Evolutionary conservation across 192 early-diverging fungal species (phyloP), one percentile per base, ranked within the genome.

Genomic region (Dimargaris xerosporica): DNA sequence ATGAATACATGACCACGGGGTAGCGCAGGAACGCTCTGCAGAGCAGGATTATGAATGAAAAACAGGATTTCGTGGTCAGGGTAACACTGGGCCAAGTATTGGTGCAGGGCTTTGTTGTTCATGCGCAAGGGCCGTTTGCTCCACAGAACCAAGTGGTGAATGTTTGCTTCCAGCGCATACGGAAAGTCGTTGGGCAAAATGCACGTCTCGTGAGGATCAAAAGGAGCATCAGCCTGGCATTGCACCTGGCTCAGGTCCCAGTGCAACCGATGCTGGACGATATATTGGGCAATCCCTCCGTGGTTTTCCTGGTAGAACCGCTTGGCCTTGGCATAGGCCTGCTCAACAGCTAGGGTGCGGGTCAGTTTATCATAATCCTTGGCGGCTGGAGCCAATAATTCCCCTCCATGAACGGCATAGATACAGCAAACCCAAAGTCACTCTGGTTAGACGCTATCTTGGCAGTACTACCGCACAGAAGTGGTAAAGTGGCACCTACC

Each of bases 131-230:
- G 41, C 58, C 34, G 9, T 26, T 60, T 26, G 43, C 58, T 60
- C 58, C 58, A 60, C 7, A 60, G 39, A 12, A 60, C 58, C 17
- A 25, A n/a, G n/a, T 60, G 58, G 2, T 4, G 16, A 43, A 60
- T 60, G 41, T 13, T 41, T 21, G 30, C 12, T 9, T 41, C 42
- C 5, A 60, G 43, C 6, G 58, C 43, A n/a, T 60, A 60, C 39
- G 58, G 58, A 43, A 31, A 60, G 39, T 60, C 58, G 41, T 60
- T 60, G 42, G 42, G n/a, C 41, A 60, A 34, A 23, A 60, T 11
- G 16, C 26, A 39, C n/a, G 58, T 60, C 5, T 43, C 17, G 0
- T 41, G 34, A 1, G 31, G 58, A 60, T 60, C 16, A 43, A 60
- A 60, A 3, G 50, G 21, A 19, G 50, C 9, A 19, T 52, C 50